Evolutionary conservation across 1,284 basidiomycete species (phyloP), one percentile per base, ranked within the genome.

Genomic region (Agaricales sp.): DNA sequence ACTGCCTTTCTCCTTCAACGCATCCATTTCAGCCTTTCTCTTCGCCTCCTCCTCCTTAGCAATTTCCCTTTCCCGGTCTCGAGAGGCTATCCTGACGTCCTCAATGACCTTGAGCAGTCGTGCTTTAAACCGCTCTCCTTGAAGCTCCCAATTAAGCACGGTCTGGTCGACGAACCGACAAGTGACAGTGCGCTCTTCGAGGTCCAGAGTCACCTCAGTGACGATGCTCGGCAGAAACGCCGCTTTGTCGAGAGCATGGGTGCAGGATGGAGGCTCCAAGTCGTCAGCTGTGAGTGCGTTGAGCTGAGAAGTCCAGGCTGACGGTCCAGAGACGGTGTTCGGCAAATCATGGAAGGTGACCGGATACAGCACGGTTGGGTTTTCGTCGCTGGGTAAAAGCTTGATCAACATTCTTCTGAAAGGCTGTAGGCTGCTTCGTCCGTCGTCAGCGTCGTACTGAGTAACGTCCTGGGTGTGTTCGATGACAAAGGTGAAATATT

Each of bases 281-380:
- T 78, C 75, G 47, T 82, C 73, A 18, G 69, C 56, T 22, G 68
- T 64, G 20, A 83, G 65, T 22, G 71, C 61, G 13, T 72, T 66
- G 18, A 82, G 64, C 54, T 81, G 77, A 49, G 66, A 68, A 46
- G 71, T 71, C 85, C 74, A 87, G 47, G 68, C 71, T 47, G 57
- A 64, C 11, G 83, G 76, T 45, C 73, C 58, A 26, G 71, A 66
- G 2, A 80, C 59, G 43, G 63, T 58, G 2, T 66, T 58, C n/a
- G 79, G 75, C 18, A 82, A 70, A 53, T 74, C 64, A 16, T 65
- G 64, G 53, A 87, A 80, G 24, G 77, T 63, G 47, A 90, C 64
- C 23, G 74, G 78, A 66, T 89, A 88, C 60, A 87, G 75, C 58
- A 92, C 78, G 43, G 80, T 78, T 14, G 83, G 77, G 41, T 78